Evolutionary conservation across 2,329 filamentous ascomycete genomes (phyloP).

Genomic region (Cyphellophora europaea): DNA sequence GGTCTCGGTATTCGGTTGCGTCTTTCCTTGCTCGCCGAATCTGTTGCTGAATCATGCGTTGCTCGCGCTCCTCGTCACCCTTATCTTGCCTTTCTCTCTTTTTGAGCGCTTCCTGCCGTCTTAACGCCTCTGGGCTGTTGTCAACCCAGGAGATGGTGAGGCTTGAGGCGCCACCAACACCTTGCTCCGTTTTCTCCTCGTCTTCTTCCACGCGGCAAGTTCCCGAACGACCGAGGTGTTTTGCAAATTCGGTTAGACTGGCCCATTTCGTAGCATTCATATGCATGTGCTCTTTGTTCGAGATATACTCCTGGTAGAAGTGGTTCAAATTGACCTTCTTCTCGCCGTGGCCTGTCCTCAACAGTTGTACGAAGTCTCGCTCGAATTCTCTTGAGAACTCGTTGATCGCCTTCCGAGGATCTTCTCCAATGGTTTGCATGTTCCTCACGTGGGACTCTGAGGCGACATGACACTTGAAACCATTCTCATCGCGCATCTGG

Average conservation of each 20-base stretch:
- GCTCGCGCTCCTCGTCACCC: slow-evolving; percentile 83
- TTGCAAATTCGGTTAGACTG: slow-evolving; percentile 80
- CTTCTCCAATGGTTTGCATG: slow-evolving; percentile 78
- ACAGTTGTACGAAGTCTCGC: slow-evolving; percentile 64
- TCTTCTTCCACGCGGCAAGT: slow-evolving; percentile 86
- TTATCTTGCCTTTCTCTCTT: slow-evolving; percentile 81
- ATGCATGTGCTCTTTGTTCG: slow-evolving; percentile 78
- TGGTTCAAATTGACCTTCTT: slow-evolving; percentile 83
- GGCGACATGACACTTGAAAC: slow-evolving; percentile 80
- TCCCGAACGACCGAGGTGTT: slow-evolving; percentile 74
- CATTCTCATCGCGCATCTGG: slow-evolving; percentile 77
- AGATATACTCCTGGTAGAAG: slow-evolving; percentile 92
- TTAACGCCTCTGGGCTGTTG: slow-evolving; percentile 75
- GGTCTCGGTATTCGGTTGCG: slow-evolving; percentile 37
- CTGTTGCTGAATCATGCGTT: slow-evolving; percentile 73
- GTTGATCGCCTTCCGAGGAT: slow-evolving; percentile 74
- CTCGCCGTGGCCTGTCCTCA: slow-evolving; percentile 79
- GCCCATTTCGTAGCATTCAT: slow-evolving; percentile 92
- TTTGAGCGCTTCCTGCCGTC: slow-evolving; percentile 68
- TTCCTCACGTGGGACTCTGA: slow-evolving; percentile 82
- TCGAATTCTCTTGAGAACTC: slow-evolving; percentile 75
- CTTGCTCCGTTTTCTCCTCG: slow-evolving; percentile 49
- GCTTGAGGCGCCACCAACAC: slow-evolving; percentile 13
- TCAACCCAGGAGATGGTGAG: slow-evolving; percentile 86
- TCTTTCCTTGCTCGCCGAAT: slow-evolving; percentile 64